These are phyloP conservation scores for Carex littledalei DNA, from an alignment of 176 grass and related monocot species.

Conservation along the genomic window DNA sequence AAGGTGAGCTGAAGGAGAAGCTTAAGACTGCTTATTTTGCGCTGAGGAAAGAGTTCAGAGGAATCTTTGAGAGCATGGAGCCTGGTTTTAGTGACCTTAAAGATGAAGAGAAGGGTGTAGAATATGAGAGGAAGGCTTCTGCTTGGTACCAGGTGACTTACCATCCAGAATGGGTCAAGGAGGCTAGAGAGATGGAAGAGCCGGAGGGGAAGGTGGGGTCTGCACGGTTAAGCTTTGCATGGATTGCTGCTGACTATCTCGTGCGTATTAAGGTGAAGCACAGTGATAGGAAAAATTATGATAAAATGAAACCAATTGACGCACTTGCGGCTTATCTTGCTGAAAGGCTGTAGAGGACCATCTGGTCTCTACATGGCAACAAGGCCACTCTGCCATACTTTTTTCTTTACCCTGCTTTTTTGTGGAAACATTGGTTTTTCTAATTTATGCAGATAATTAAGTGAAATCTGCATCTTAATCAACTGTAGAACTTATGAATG, in stretches of 20 bases:
- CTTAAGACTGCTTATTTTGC: slow-evolving; percentile 65
- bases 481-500: background rate
- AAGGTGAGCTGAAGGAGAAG: slow-evolving; percentile 68
- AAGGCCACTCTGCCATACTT: slow-evolving; percentile 67
- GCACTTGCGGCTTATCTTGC: slow-evolving; percentile 55
- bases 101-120: slow-evolving; percentile 40
- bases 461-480: background rate
- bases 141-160: slow-evolving; percentile 96
- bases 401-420: background rate
- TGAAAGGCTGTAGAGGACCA: slow-evolving; percentile 37
- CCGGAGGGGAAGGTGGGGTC: slow-evolving; percentile 30
- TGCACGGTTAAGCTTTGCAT: slow-evolving; percentile 69
- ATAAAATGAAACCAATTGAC: slow-evolving; percentile 45
- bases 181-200: slow-evolving; percentile 33
- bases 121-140: slow-evolving; percentile 65
- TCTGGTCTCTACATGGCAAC: slow-evolving; percentile 4
- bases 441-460: background rate
- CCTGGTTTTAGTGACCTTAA: slow-evolving; percentile 30
- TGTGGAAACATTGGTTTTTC: background rate
- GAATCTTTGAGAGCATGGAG: slow-evolving; percentile 37
- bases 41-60: slow-evolving; percentile 46
- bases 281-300: slow-evolving; percentile 17
- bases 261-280: slow-evolving; percentile 54
- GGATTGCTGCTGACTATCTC: slow-evolving; percentile 73
- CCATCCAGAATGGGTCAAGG: slow-evolving; percentile 54